A percentile compares a stretch with the other conserved stretches of the same genome.
These are phyloP conservation scores for Colletotrichum magnum DNA, from an alignment of 2,329 filamentous ascomycete genomes.

Conservation along the genomic window DNA sequence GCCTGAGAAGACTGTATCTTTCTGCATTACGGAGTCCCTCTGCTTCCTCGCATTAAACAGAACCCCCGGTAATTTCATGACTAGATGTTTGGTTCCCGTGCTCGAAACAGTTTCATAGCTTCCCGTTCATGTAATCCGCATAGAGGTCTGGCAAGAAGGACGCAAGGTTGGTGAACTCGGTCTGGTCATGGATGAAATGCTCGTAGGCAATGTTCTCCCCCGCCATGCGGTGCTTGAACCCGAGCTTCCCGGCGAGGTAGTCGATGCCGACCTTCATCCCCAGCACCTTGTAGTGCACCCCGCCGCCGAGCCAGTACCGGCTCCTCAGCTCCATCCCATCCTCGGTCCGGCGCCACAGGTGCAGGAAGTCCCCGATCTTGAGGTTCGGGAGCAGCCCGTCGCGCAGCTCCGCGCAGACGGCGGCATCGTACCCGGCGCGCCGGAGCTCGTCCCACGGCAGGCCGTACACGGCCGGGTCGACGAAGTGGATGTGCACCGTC, in stretches of 20 bases:
- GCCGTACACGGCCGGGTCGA: constrained; percentile 34
- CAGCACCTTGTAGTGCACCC: constrained; percentile 30
- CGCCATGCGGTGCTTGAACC: constrained; percentile 29
- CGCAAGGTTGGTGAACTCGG: constrained; percentile 35
- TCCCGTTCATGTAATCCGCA: constrained; percentile 27
- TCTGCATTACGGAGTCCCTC: no score
- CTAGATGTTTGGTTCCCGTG: no score
- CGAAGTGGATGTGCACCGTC: constrained; percentile 33
- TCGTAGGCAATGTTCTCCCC: constrained; percentile 34
- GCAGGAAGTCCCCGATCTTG: constrained; percentile 35
- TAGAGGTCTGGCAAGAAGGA: constrained; percentile 26
- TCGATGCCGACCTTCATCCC: constrained; percentile 32
- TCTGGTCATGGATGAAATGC: constrained; percentile 38
- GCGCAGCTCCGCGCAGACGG: constrained; percentile 26
- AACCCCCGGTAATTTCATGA: no score
- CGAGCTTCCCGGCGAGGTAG: constrained; percentile 28
- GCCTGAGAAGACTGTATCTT: no score
- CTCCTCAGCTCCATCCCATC: constrained; percentile 31
- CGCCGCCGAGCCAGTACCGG: constrained; percentile 34
- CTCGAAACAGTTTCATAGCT: not conserved
- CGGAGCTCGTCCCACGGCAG: constrained; percentile 34
- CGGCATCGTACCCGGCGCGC: constrained; percentile 29
- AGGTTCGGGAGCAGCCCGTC: constrained; percentile 28
- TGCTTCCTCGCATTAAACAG: no score
- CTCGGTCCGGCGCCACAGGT: constrained; percentile 34